Conservation (phyloP, 2,329 filamentous ascomycete species). For the Paradendryphiella salina region DNA sequence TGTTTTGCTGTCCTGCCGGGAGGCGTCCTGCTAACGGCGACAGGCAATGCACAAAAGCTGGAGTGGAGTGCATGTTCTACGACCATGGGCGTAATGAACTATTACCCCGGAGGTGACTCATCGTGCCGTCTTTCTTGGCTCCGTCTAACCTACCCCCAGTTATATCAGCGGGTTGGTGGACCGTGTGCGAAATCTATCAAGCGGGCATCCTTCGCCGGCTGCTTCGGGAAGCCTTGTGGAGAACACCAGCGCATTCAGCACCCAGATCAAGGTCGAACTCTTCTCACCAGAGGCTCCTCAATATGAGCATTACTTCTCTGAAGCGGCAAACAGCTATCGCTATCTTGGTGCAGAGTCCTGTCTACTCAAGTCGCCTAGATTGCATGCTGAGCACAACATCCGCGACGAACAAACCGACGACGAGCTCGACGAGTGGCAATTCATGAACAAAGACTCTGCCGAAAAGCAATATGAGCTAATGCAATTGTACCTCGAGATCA, state of each 20-base stretch:
- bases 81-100: conserved; percentile 41
- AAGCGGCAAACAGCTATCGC: conserved; percentile 39
- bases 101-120: conserved; percentile 35
- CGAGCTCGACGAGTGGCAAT: conserved; percentile 33
- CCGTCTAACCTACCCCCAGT: conserved; percentile 25
- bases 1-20: neutral
- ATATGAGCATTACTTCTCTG: conserved; percentile 43
- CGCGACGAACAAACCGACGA: conserved; percentile 22
- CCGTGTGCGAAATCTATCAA: conserved; percentile 39
- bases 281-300: conserved; percentile 21
- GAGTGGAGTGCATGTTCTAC: conserved; percentile 42
- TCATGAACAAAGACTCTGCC: conserved; percentile 29
- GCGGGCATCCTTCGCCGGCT: conserved; percentile 24
- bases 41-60: conserved; percentile 45
- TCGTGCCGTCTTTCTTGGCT: neutral
- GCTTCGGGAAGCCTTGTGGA: conserved; percentile 21
- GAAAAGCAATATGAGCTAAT: conserved; percentile 38
- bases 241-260: conserved; percentile 5
- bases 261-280: conserved; percentile 20
- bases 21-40: conserved; percentile 11
- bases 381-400: conserved; percentile 22
- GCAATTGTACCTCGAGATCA: conserved; percentile 33
- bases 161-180: conserved; percentile 44
- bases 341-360: conserved; percentile 44
- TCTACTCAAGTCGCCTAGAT: conserved; percentile 37